These are phyloP conservation scores for Huntiella bhutanensis DNA, from an alignment of 2,329 filamentous ascomycete genomes.

Conservation along the genomic window DNA sequence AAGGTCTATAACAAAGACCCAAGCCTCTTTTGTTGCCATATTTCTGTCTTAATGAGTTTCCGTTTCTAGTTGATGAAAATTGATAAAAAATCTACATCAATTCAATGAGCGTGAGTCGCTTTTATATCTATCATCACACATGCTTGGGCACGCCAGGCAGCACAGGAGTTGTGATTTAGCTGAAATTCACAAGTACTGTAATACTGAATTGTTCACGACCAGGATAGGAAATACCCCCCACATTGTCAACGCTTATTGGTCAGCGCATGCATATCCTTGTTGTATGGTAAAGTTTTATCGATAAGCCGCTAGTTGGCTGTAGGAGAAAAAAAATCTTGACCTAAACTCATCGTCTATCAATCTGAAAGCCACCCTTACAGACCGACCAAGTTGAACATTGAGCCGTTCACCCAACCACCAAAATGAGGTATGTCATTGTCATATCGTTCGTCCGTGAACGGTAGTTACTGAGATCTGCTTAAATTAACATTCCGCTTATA, in stretches of 20 bases:
- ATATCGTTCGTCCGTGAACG: not conserved
- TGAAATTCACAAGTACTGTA: too few species aligned
- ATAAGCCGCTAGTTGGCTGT: conserved; percentile 3
- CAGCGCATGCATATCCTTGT: not conserved
- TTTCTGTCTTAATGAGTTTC: conserved; percentile 13
- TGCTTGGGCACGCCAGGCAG: conserved; percentile 3
- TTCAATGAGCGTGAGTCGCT: not conserved
- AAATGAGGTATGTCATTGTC: conserved; percentile 12
- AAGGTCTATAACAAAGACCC: conserved; percentile 78
- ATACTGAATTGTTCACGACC: too few species aligned
- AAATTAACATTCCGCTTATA: not conserved
- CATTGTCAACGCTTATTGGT: conserved; percentile 1
- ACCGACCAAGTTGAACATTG: conserved; percentile 1
- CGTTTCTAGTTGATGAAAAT: not conserved
- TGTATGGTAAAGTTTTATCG: conserved; percentile 6
- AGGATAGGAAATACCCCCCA: conserved; percentile 2
- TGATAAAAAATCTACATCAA: not conserved
- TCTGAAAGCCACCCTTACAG: not conserved
- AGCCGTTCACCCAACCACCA: conserved; percentile 7
- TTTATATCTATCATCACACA: too few species aligned
- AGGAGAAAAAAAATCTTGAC: conserved; percentile 12
- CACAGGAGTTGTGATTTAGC: conserved; percentile 8
- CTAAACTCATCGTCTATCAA: conserved; percentile 4
- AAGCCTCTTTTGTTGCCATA: conserved; percentile 90
- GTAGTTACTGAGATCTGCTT: not conserved